These are phyloP conservation scores for Phytophthora kernoviae DNA, from an alignment of 352 stramenopile genomes.

Conservation along the genomic window DNA sequence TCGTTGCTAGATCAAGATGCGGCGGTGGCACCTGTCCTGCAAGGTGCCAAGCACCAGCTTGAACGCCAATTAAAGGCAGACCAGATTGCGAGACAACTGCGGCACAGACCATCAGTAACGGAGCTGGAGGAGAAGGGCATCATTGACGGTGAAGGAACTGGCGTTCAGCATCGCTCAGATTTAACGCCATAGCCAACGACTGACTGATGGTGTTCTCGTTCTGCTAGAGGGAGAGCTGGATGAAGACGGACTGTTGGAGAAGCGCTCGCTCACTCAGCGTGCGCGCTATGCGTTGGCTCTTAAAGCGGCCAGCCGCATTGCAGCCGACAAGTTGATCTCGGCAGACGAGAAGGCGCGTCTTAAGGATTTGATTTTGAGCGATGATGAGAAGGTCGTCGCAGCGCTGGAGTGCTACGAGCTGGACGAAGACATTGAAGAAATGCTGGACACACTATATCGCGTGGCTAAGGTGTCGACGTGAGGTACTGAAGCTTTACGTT, in stretches of 20 bases:
- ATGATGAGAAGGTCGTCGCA: constrained; percentile 76
- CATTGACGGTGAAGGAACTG: constrained; percentile 53
- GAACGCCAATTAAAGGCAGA: constrained; percentile 77
- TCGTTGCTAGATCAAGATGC: constrained; percentile 41
- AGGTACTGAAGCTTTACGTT: constrained; percentile 9
- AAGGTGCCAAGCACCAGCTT: constrained; percentile 74
- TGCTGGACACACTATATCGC: constrained; percentile 84
- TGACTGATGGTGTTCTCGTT: constrained; percentile 29
- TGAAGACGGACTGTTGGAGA: constrained; percentile 48
- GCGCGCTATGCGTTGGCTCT: constrained; percentile 82
- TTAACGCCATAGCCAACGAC: constrained; percentile 9
- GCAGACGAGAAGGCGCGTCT: constrained; percentile 75
- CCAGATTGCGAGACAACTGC: constrained; percentile 68
- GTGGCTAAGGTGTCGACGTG: constrained; percentile 62
- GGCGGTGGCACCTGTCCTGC: constrained; percentile 61
- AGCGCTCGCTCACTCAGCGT: constrained; percentile 57
- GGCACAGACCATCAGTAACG: constrained; percentile 66
- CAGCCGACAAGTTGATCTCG: constrained; percentile 83
- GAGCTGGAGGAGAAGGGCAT: constrained; percentile 84
- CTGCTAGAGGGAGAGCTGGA: constrained; percentile 69
- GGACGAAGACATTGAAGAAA: constrained; percentile 85
- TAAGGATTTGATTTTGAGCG: constrained; percentile 85
- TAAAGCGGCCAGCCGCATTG: constrained; percentile 77
- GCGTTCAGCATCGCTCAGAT: constrained; percentile 7
- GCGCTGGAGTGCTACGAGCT: constrained; percentile 84